Evolutionary conservation across 306 rosid genomes (phyloP), one percentile per base, ranked within the genome.

Genomic region (Parietaria judaica): DNA sequence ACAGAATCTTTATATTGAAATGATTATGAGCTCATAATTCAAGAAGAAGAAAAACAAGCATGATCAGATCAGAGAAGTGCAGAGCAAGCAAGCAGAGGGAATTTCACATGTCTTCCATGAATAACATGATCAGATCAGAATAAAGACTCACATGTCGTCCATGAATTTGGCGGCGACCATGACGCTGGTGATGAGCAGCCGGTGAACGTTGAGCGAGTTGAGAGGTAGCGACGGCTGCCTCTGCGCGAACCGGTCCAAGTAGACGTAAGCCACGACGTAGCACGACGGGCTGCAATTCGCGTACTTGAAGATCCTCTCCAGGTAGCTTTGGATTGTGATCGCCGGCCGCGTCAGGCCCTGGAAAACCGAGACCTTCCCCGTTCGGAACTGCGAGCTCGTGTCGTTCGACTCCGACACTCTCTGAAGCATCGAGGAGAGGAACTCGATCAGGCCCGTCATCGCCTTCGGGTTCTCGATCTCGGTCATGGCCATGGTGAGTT

Each of bases 91-190:
- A 23, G 31, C 31, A 23, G 31, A 23, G 31, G 31, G 31, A 23
- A 23, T 23, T 23, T 23, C 31, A 23, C 31, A 23, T 23, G 31
- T 23, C 31, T 23, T 23, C 31, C 31, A 23, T 23, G 31, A 23
- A 23, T 23, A 23, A 23, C 31, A 23, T 23, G 31, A 23, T 41
- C 45, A 41, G 9, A 41, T 5, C 45, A 41, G 45, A 41, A 34
- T n/a, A 63, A 31, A 10, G 11, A 79, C 94, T 86, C 74, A 94
- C 99, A 82, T 65, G 63, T 94, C 99, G 72, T 94, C 99, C 99
- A 94, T 94, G 90, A 94, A 94, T 60, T 94, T 94, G 10, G 97
- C 94, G 58, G 99, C 82, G 9, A 94, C 83, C 87, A 94, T 80
- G 51, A 86, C 99, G 35, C 99, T 94, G 11, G 99, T 88, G 43